phyloP scores from a whole-genome alignment of 129 eudicot species.

The sunflower (Helianthus annuus) region HanXRQr2.0-SUNRISE NC_035448.2:110929341-110929840 shows the following conservation, averaged over 20 bases:
- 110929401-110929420: too few species aligned
- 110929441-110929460: too few species aligned
- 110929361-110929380: too few species aligned
- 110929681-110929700: neutral
- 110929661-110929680: neutral
- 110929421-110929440: too few species aligned
- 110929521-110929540: neutral
- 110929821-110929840: conserved; percentile 44
- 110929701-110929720: neutral
- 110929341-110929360: too few species aligned
- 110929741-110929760: conserved; percentile 20
- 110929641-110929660: conserved; percentile 2
- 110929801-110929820: conserved; percentile 37
- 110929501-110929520: neutral
- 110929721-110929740: neutral
- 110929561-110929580: neutral
- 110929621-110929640: neutral
- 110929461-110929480: too few species aligned
- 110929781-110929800: conserved; percentile 27
- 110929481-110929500: too few species aligned
- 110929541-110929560: neutral
- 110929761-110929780: neutral
- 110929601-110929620: neutral
- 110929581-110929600: neutral
- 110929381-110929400: too few species aligned